Evolutionary conservation across 345 rosid genomes (phyloP).

Genomic region (Noccaea bulbosa): DNA sequence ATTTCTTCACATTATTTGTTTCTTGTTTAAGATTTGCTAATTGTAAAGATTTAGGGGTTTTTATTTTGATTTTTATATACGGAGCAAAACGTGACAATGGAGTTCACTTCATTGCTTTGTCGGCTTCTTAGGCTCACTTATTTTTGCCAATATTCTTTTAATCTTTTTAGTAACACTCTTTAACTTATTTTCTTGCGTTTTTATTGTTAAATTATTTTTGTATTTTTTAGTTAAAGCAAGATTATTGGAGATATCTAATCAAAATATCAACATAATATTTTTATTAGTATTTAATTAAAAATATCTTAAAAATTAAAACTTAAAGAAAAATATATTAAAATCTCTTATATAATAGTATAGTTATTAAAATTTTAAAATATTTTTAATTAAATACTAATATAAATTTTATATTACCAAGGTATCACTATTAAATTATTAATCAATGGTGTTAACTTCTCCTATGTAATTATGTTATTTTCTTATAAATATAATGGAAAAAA

Average conservation of each 20-base stretch:
- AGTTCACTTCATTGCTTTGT: constrained; percentile 19
- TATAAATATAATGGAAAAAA: neutral
- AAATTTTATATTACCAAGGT: too few species aligned
- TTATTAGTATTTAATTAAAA: too few species aligned
- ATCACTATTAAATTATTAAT: too few species aligned
- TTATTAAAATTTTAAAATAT: too few species aligned
- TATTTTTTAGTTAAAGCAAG: neutral
- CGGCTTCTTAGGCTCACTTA: neutral
- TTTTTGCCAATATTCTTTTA: neutral
- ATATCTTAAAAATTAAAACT: too few species aligned
- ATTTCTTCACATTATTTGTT: neutral
- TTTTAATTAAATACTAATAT: too few species aligned
- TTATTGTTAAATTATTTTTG: neutral
- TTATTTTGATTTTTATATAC: neutral
- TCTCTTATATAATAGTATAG: too few species aligned
- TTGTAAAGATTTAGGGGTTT: neutral
- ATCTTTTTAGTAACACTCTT: neutral
- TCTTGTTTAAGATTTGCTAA: neutral
- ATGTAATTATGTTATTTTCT: neutral
- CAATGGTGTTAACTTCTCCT: neutral
- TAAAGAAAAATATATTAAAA: too few species aligned
- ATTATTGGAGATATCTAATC: too few species aligned
- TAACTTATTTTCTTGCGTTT: neutral
- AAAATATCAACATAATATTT: too few species aligned
- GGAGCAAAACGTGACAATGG: constrained; percentile 9